phyloP scores from a whole-genome alignment of 2,329 filamentous ascomycete genomes.

The Aspergillus sp. region DNA sequence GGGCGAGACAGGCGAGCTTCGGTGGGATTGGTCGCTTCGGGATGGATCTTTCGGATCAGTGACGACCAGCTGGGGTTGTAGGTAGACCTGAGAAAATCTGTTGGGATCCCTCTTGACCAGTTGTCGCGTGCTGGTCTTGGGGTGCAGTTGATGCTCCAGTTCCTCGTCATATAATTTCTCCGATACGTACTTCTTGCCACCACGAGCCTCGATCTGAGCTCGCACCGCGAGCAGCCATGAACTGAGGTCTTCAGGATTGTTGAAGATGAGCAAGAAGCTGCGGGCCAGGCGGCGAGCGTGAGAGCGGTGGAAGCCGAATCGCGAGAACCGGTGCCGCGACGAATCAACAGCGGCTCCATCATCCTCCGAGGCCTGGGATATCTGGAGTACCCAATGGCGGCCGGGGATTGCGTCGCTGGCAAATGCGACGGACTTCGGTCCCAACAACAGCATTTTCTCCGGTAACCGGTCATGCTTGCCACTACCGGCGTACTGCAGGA shows the following conservation, averaged over 20 bases:
- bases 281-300: slow-evolving; percentile 34
- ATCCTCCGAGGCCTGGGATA: slow-evolving; percentile 38
- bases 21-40: slow-evolving; percentile 22
- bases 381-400: slow-evolving; percentile 48
- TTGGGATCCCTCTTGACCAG: slow-evolving; percentile 35
- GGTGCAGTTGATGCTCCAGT: slow-evolving; percentile 23
- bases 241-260: slow-evolving; percentile 43
- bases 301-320: slow-evolving; percentile 37
- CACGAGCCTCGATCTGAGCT: slow-evolving; percentile 45
- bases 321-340: slow-evolving; percentile 37
- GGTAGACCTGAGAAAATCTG: slow-evolving; percentile 29
- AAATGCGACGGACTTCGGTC: slow-evolving; percentile 46
- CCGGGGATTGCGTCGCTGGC: slow-evolving; percentile 50
- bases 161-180: slow-evolving; percentile 34
- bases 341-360: slow-evolving; percentile 27
- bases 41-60: slow-evolving; percentile 24
- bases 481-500: slow-evolving; percentile 46
- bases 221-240: slow-evolving; percentile 45
- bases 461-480: slow-evolving; percentile 46
- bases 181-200: slow-evolving; percentile 43
- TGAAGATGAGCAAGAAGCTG: slow-evolving; percentile 44
- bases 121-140: slow-evolving; percentile 28
- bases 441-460: slow-evolving; percentile 47
- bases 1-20: slow-evolving; percentile 28
- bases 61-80: slow-evolving; percentile 24